These are phyloP conservation scores for Melanogaster broomeanus DNA, from an alignment of 768 basidiomycete species.

Conservation along the genomic window DNA sequence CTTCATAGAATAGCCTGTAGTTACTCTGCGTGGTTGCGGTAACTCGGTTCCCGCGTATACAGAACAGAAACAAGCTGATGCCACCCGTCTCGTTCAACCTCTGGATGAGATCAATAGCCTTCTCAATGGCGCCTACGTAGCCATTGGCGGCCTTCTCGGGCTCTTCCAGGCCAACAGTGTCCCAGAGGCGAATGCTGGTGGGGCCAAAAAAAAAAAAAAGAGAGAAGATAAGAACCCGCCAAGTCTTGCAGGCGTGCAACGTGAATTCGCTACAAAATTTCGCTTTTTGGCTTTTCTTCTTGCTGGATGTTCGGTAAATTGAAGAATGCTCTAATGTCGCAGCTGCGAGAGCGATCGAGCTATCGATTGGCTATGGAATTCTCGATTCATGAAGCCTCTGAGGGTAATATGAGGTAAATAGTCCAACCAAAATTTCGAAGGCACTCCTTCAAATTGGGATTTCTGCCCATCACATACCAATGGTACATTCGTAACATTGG, in stretches of 20 bases:
- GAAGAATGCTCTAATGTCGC: constrained; percentile 55
- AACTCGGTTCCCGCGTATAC: constrained; percentile 40
- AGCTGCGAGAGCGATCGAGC: constrained; percentile 41
- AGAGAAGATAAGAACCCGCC: constrained; percentile 47
- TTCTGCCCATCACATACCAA: constrained; percentile 74
- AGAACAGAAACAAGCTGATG: constrained; percentile 42
- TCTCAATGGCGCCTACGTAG: constrained; percentile 29
- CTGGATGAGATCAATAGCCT: constrained; percentile 35
- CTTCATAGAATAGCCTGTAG: too few species aligned
- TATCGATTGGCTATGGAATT: constrained; percentile 43
- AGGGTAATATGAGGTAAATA: not conserved
- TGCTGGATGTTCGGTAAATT: constrained; percentile 61
- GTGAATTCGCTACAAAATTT: constrained; percentile 52
- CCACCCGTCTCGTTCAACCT: constrained; percentile 33
- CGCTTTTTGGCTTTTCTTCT: constrained; percentile 62
- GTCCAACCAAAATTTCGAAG: constrained; percentile 55
- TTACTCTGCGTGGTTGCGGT: too few species aligned
- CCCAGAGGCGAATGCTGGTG: constrained; percentile 24
- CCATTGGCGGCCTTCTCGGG: constrained; percentile 18
- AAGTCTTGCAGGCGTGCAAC: constrained; percentile 56
- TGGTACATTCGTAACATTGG: constrained; percentile 51
- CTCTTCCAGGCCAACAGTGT: too few species aligned
- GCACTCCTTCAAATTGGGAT: constrained; percentile 58
- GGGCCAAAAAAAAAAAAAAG: too few species aligned
- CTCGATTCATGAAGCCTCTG: not conserved